Evolutionary conservation across 164 flowering plant species (phyloP).

Genomic region (Platanus orientalis): DNA sequence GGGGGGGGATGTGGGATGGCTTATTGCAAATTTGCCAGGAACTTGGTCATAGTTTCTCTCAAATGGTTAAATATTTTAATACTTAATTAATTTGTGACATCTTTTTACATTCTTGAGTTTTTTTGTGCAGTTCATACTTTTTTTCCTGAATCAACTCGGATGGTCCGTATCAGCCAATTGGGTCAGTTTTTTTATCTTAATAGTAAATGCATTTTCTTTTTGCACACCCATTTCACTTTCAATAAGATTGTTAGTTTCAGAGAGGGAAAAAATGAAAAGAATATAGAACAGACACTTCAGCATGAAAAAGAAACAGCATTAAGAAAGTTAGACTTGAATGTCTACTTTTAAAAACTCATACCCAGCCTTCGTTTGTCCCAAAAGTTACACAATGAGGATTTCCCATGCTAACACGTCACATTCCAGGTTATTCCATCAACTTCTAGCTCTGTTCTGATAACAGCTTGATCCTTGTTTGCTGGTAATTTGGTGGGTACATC

Average conservation of each 20-base stretch:
- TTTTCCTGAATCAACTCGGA: too few species aligned
- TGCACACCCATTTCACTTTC: not conserved
- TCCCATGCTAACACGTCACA: slow-evolving; percentile 99
- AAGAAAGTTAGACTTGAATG: not conserved
- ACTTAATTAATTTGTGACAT: too few species aligned
- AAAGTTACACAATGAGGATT: slow-evolving; percentile 97
- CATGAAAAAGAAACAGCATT: not conserved
- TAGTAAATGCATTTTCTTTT: not conserved
- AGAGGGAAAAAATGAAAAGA: not conserved
- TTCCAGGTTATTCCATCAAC: slow-evolving; percentile 76
- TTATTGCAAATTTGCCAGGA: too few species aligned
- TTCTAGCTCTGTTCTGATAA: slow-evolving; percentile 54
- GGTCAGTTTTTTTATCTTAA: not conserved
- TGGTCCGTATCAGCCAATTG: too few species aligned
- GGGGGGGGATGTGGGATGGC: too few species aligned
- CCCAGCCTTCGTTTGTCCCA: slow-evolving; percentile 53
- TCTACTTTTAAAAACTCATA: slow-evolving; percentile 14
- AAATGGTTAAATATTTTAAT: too few species aligned
- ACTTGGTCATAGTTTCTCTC: too few species aligned
- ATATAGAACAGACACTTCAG: not conserved
- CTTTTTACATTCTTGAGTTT: too few species aligned
- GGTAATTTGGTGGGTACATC: slow-evolving; percentile 76
- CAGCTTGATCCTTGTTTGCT: slow-evolving; percentile 55
- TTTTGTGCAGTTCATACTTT: too few species aligned
- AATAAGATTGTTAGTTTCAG: slow-evolving; percentile 2